These are phyloP conservation scores for Ajuga chamaepitys DNA, from an alignment of 257 asterid genomes.

Conservation along the genomic window DNA sequence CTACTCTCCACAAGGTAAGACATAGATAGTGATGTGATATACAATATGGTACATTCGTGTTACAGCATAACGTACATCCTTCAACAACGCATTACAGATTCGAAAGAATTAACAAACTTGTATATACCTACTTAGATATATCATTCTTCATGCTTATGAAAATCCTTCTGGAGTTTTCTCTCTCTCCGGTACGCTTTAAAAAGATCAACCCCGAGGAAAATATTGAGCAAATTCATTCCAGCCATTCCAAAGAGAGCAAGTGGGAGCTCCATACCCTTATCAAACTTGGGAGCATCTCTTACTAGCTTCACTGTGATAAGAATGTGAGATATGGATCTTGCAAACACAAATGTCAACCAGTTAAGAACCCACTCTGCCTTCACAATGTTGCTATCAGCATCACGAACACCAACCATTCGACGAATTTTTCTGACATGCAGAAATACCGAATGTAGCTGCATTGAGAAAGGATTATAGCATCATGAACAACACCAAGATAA, in stretches of 20 bases:
- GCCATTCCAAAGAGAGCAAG: conserved; percentile 86
- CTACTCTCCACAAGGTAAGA: neutral
- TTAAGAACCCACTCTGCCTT: conserved; percentile 82
- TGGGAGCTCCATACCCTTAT: conserved; percentile 69
- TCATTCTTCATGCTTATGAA: conserved; percentile 39
- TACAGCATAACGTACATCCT: neutral
- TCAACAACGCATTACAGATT: neutral
- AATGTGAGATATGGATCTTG: conserved; percentile 57
- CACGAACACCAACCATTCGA: conserved; percentile 74
- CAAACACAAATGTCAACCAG: conserved; percentile 48
- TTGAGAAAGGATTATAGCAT: neutral
- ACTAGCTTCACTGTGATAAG: conserved; percentile 67
- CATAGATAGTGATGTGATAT: neutral
- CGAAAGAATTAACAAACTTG: conserved; percentile 10
- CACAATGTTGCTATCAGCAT: conserved; percentile 45
- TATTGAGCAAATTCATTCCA: conserved; percentile 79
- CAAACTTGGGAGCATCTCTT: conserved; percentile 67
- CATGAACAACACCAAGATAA: conserved; percentile 8
- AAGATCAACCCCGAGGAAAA: conserved; percentile 65
- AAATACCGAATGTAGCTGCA: conserved; percentile 69
- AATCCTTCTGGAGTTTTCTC: conserved; percentile 20
- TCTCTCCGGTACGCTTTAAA: conserved; percentile 57
- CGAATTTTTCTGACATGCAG: conserved; percentile 64
- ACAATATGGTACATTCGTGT: conserved; percentile 1
- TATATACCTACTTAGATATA: neutral